phyloP scores from a whole-genome alignment of 192 early-diverging fungal species.

The Backusella psychrophila region DNA sequence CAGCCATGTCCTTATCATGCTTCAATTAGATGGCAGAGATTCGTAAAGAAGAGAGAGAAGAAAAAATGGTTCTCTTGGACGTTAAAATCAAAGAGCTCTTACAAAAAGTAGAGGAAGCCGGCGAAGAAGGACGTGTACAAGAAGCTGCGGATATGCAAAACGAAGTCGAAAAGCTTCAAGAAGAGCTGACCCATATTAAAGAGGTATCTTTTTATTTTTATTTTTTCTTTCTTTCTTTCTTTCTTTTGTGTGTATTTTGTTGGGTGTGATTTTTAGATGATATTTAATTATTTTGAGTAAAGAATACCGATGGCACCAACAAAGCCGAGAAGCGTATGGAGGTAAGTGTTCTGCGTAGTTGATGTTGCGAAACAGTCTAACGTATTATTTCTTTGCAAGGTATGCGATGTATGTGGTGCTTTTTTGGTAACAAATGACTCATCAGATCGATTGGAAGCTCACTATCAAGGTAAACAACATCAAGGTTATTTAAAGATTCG shows the following conservation, averaged over 20 bases:
- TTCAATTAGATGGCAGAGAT: constrained; percentile 38
- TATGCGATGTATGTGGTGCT: constrained; percentile 84
- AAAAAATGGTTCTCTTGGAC: constrained; percentile 76
- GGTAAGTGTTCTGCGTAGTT: constrained; percentile 19
- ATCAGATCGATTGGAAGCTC: constrained; percentile 77
- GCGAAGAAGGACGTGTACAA: constrained; percentile 71
- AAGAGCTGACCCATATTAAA: constrained; percentile 55
- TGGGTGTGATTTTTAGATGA: neutral
- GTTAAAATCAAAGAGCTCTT: constrained; percentile 72
- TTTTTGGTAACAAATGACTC: constrained; percentile 83
- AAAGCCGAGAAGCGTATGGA: constrained; percentile 72
- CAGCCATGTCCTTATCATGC: neutral
- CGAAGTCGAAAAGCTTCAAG: constrained; percentile 67
- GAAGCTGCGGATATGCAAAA: constrained; percentile 64
- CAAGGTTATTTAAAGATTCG: constrained; percentile 77
- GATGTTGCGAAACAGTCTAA: neutral
- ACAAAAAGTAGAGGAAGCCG: constrained; percentile 63
- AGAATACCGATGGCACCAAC: constrained; percentile 19
- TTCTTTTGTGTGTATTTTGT: neutral
- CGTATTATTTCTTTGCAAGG: neutral
- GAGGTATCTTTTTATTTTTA: constrained; percentile 38
- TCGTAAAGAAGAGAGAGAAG: constrained; percentile 75
- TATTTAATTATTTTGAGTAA: neutral
- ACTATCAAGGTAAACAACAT: constrained; percentile 84
- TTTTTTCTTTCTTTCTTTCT: neutral